Evolutionary conservation across 192 early-diverging fungal species (phyloP).

Genomic region (Anaeromyces robustus): DNA sequence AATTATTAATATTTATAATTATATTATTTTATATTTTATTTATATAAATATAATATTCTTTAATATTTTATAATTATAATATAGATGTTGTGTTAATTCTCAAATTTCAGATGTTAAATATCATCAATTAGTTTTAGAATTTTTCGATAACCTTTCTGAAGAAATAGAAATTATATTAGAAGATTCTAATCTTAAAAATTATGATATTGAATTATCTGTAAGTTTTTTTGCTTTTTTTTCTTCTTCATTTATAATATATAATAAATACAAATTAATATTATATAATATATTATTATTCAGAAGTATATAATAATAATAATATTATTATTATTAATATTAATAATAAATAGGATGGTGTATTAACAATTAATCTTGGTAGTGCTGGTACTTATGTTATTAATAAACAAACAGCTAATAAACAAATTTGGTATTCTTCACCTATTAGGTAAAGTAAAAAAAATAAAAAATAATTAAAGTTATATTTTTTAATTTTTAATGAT

Average conservation of each 20-base stretch:
- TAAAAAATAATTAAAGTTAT: too few species aligned
- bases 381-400: conserved; percentile 88
- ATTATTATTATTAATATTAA: too few species aligned
- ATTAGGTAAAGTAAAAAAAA: too few species aligned
- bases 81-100: not conserved
- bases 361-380: conserved; percentile 66
- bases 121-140: not conserved
- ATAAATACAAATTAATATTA: too few species aligned
- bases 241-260: too few species aligned
- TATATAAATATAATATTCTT: too few species aligned
- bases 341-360: conserved; percentile 43
- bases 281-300: too few species aligned
- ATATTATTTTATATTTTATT: not conserved
- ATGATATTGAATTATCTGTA: not conserved
- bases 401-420: conserved; percentile 95
- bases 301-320: too few species aligned
- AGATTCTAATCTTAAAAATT: not conserved
- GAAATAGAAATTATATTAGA: not conserved
- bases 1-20: too few species aligned
- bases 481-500: too few species aligned
- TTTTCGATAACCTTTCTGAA: not conserved
- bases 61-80: not conserved
- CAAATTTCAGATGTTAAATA: not conserved
- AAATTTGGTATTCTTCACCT: conserved; percentile 96
- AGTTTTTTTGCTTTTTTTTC: too few species aligned